Percentiles rank a stretch among this genome's conserved stretches.
phyloP scores from a whole-genome alignment of 2,329 filamentous ascomycete genomes.

The Fusarium metavorans region DNA sequence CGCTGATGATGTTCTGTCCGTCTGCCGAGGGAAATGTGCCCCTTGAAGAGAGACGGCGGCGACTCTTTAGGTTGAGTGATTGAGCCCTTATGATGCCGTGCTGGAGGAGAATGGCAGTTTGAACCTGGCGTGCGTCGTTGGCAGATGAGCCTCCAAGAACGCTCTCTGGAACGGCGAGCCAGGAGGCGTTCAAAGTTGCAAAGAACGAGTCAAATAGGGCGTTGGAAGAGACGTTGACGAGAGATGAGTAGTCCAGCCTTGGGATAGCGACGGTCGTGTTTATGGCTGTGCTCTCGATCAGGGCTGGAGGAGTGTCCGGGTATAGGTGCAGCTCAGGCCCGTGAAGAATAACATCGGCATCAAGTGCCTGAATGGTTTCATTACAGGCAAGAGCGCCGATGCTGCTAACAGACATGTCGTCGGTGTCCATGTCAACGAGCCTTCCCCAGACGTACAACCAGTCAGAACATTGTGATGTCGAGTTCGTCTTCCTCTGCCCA shows the following conservation, averaged over 20 bases:
- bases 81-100: slow-evolving; percentile 54
- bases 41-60: slow-evolving; percentile 34
- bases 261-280: slow-evolving; percentile 39
- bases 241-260: slow-evolving; percentile 45
- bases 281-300: slow-evolving; percentile 38
- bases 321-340: slow-evolving; percentile 45
- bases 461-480: slow-evolving; percentile 45
- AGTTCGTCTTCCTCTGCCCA: slow-evolving; percentile 30
- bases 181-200: slow-evolving; percentile 49
- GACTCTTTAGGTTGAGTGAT: slow-evolving; percentile 46
- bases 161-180: slow-evolving; percentile 45
- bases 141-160: slow-evolving; percentile 38
- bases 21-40: slow-evolving; percentile 37
- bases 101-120: slow-evolving; percentile 51
- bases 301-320: slow-evolving; percentile 42
- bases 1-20: slow-evolving; percentile 38
- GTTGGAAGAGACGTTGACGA: slow-evolving; percentile 43
- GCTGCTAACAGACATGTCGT: slow-evolving; percentile 43
- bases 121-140: slow-evolving; percentile 33
- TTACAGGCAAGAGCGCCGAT: slow-evolving; percentile 54
- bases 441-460: slow-evolving; percentile 53
- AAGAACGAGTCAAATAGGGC: slow-evolving; percentile 53
- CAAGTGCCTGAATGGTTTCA: slow-evolving; percentile 50
- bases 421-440: slow-evolving; percentile 38
- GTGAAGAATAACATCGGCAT: slow-evolving; percentile 38